Conservation (phyloP, 1,284 basidiomycete genomes). For the Leccinum holopus region DNA sequence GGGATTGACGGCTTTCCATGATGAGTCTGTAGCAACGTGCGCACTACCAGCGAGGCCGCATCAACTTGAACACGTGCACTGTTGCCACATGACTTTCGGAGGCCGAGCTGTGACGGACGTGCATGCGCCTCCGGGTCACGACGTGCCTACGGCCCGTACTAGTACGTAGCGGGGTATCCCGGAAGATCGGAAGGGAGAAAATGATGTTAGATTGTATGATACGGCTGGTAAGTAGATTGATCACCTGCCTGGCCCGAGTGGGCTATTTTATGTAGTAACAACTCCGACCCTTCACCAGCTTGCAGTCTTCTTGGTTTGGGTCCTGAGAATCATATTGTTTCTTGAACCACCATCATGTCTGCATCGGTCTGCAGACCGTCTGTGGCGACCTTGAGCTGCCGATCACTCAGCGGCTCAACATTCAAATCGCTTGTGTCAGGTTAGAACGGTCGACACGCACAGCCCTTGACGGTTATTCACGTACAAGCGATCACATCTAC, state of each 20-base stretch:
- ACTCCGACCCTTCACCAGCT: slow-evolving; percentile 6
- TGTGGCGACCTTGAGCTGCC: slow-evolving; percentile 21
- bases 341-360: slow-evolving; percentile 33
- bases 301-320: background rate
- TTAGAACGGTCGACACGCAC: slow-evolving; percentile 10
- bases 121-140: background rate
- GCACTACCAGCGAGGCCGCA: background rate
- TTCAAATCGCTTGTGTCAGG: slow-evolving; percentile 27
- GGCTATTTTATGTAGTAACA: slow-evolving; percentile 33
- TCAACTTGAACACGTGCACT: background rate
- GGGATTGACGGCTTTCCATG: background rate
- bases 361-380: slow-evolving; percentile 34
- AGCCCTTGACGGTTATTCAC: slow-evolving; percentile 7
- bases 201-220: background rate
- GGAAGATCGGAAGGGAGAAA: slow-evolving; percentile 3
- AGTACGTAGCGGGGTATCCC: slow-evolving; percentile 10
- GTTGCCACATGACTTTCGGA: slow-evolving; percentile 2
- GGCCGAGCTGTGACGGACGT: slow-evolving; percentile 5
- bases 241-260: slow-evolving; percentile 1
- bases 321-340: slow-evolving; percentile 19
- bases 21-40: slow-evolving; percentile 3
- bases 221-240: background rate
- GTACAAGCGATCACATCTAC: slow-evolving; percentile 2
- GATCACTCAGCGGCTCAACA: slow-evolving; percentile 18
- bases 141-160: background rate